Base-by-base conservation (phyloP, 768 basidiomycete species). In the Pleurotus tuber-regium region DNA sequence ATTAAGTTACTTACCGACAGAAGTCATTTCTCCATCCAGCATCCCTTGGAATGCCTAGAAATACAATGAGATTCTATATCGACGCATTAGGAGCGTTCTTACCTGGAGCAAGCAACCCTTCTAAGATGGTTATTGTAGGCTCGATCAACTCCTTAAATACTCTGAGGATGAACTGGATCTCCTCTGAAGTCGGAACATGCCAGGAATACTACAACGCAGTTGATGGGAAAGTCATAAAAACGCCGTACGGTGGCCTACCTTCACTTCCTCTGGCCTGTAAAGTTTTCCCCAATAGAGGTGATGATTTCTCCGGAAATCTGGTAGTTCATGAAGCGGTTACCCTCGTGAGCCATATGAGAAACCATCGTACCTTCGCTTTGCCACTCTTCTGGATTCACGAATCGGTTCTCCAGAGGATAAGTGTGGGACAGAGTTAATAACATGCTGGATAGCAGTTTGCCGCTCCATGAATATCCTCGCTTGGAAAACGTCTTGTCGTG, bases 1-100 rank as follows among this genome's bases (percentile, higher is more conserved):
- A 44, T 24, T 43, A 47, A 19, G 39, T 41, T 25, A 68, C 75
- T 33, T 26, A 84, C 78, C 90, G 79, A 70, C 91, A 93, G 61
- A 93, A 91, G 56, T 93, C 89, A 64, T 91, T 92, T 10, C 86
- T 77, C 91, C 91, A 94, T 12, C 76, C 56, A 12, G 78, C 76
- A 64, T 87, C 78, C 18, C 83, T 76, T 23, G 69, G 59, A 36
- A 73, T 60, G 40, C 69, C 79, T 80, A 50, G 35, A 16, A 12
- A 16, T 28, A 30, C n/a, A n/a, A n/a, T n/a, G n/a, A n/a, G n/a
- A n/a, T n/a, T n/a, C n/a, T n/a, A n/a, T n/a, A n/a, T n/a, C n/a
- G n/a, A n/a, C n/a, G n/a, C n/a, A n/a, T n/a, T n/a, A n/a, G n/a
- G n/a, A n/a, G n/a, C n/a, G n/a, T n/a, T n/a, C 71, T 18, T 64